Evolutionary conservation across 345 rosid species (phyloP).

Genomic region (Bruguiera sexangula): DNA sequence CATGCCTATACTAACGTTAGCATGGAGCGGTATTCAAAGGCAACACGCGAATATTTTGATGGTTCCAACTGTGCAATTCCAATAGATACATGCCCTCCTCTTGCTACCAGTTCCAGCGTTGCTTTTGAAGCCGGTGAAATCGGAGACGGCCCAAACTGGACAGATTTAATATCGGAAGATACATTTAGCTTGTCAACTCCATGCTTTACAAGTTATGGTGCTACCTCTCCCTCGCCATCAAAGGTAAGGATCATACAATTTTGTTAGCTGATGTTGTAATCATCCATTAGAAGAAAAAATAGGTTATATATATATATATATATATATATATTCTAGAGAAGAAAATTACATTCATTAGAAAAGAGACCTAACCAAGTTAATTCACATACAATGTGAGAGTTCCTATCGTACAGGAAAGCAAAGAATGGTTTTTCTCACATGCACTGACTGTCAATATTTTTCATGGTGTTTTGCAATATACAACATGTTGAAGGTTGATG

Average conservation of each 20-base stretch:
- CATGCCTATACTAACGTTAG: slow-evolving; percentile 17
- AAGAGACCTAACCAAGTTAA: background rate
- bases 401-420: background rate
- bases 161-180: slow-evolving; percentile 50
- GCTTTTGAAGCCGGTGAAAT: slow-evolving; percentile 31
- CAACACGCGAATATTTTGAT: slow-evolving; percentile 47
- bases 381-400: background rate
- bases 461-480: background rate
- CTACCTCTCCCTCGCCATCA: slow-evolving; percentile 51
- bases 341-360: background rate
- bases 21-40: slow-evolving; percentile 47
- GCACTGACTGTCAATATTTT: background rate
- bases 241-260: slow-evolving; percentile 31
- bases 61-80: slow-evolving; percentile 44
- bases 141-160: slow-evolving; percentile 47
- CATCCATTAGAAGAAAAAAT: too few species aligned
- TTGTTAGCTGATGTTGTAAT: too few species aligned
- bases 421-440: background rate
- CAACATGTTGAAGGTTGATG: slow-evolving; percentile 48
- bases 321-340: too few species aligned
- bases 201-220: slow-evolving; percentile 39
- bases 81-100: slow-evolving; percentile 31
- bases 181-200: slow-evolving; percentile 43
- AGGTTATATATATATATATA: too few species aligned
- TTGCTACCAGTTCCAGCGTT: slow-evolving; percentile 16